Conservation (phyloP, 495 filamentous ascomycete species). For the Choiromyces venosus region DNA sequence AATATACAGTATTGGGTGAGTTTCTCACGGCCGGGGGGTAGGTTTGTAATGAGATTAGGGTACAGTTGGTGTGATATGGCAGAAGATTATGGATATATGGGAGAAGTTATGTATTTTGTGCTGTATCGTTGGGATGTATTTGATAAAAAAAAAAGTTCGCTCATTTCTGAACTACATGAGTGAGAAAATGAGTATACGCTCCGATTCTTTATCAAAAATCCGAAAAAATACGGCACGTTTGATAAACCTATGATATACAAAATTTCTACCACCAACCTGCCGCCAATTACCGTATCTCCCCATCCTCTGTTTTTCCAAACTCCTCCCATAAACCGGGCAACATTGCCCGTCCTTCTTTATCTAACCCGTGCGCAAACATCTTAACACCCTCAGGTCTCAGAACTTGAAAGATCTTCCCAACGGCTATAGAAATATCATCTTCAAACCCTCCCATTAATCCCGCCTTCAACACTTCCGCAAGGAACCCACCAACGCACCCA, state of each 20-base stretch:
- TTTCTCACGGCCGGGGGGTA: no score
- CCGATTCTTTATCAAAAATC: neutral
- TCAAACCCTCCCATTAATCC: conserved; percentile 31
- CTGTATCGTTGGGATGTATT: no score
- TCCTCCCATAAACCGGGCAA: conserved; percentile 36
- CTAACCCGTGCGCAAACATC: conserved; percentile 25
- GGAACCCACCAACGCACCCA: conserved; percentile 22
- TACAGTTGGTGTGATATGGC: no score
- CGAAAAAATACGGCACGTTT: neutral
- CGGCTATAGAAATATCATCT: conserved; percentile 22
- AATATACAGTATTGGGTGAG: no score
- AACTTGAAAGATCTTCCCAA: conserved; percentile 25
- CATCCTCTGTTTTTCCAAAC: conserved; percentile 23
- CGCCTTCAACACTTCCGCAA: conserved; percentile 32
- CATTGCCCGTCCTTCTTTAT: conserved; percentile 38
- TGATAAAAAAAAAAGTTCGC: no score
- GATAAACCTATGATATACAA: neutral
- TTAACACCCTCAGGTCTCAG: conserved; percentile 36
- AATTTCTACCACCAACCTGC: neutral
- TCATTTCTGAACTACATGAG: no score
- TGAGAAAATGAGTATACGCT: no score
- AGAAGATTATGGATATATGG: no score
- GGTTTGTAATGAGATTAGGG: no score
- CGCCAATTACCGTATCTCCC: neutral
- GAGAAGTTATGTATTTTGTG: no score